A percentile compares a stretch with the other conserved stretches of the same genome.
Evolutionary conservation across 2,329 filamentous ascomycete genomes (phyloP).

Genomic region (Zymoseptoria crescenta): DNA sequence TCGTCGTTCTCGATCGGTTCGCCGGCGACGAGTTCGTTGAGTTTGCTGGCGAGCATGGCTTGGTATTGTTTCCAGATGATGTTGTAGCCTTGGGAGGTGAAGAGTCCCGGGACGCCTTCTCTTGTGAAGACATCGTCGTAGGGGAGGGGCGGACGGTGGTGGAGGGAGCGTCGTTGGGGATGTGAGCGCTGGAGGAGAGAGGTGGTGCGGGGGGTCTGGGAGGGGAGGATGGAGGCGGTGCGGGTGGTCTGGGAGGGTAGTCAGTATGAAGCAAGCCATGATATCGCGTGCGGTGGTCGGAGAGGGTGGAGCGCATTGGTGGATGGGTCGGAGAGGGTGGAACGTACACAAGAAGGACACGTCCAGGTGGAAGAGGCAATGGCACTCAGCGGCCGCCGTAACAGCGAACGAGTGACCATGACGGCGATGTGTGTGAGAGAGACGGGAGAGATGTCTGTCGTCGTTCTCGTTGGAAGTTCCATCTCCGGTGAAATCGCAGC

Average conservation of each 20-base stretch:
- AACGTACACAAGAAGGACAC: slow-evolving; percentile 25
- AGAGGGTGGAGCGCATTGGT: slow-evolving; percentile 2
- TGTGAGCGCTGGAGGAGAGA: slow-evolving; percentile 9
- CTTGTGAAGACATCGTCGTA: slow-evolving; percentile 39
- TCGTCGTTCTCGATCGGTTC: slow-evolving; percentile 53
- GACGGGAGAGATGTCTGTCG: no score
- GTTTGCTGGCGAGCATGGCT: slow-evolving; percentile 60
- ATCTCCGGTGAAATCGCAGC: slow-evolving; percentile 1
- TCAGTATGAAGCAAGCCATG: background rate
- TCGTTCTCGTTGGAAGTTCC: slow-evolving; percentile 1
- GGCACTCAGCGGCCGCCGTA: slow-evolving; percentile 20
- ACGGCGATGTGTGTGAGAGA: slow-evolving; percentile 6
- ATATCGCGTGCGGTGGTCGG: slow-evolving; percentile 4
- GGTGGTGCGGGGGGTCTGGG: slow-evolving; percentile 7
- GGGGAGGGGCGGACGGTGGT: slow-evolving; percentile 42
- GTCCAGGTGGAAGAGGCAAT: slow-evolving; percentile 21
- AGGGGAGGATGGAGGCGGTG: slow-evolving; percentile 13
- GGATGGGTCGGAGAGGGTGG: background rate
- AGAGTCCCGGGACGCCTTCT: slow-evolving; percentile 59
- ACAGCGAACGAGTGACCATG: slow-evolving; percentile 26
- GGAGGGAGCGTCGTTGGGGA: slow-evolving; percentile 23
- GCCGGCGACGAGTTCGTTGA: slow-evolving; percentile 71
- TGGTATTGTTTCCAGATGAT: slow-evolving; percentile 82
- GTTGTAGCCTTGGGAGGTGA: slow-evolving; percentile 61
- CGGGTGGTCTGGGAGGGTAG: background rate